Percentiles rank a stretch among this genome's conserved stretches.
These are phyloP conservation scores for Dipteronia sinensis DNA, from an alignment of 345 rosid genomes.

Conservation along the genomic window DNA sequence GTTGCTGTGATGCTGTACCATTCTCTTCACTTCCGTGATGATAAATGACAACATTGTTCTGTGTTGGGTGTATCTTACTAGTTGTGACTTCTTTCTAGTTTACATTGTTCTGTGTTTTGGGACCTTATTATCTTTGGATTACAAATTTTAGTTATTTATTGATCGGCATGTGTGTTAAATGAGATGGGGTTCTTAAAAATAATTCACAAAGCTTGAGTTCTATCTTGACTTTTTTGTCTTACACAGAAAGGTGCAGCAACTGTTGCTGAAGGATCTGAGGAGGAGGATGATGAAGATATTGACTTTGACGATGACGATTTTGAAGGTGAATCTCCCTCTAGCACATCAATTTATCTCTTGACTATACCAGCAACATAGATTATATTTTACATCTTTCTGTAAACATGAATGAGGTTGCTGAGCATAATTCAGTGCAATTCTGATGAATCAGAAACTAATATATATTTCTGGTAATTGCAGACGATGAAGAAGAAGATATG, in stretches of 20 bases:
- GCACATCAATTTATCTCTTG: background rate
- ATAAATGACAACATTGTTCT: background rate
- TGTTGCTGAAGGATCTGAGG: slow-evolving; percentile 59
- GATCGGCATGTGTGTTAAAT: background rate
- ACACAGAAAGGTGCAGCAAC: slow-evolving; percentile 75
- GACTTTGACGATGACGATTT: slow-evolving; percentile 92
- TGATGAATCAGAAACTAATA: background rate
- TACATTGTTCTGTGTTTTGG: too few relatives aligned
- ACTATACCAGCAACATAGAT: background rate
- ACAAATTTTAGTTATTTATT: background rate
- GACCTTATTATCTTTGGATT: background rate
- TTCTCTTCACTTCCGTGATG: background rate
- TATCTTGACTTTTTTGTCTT: slow-evolving; percentile 14
- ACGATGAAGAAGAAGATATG: slow-evolving; percentile 94
- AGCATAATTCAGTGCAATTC: background rate
- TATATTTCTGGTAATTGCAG: slow-evolving; percentile 35
- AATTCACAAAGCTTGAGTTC: background rate
- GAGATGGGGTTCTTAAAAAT: background rate
- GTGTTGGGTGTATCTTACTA: background rate
- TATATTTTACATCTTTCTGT: background rate
- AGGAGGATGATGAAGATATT: slow-evolving; percentile 83
- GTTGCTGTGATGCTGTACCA: background rate
- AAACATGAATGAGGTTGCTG: background rate
- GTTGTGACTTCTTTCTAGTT: background rate
- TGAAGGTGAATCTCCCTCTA: slow-evolving; percentile 57